phyloP scores from a whole-genome alignment of 768 basidiomycete species.

The Tricholoma bakamatsutake region DNA sequence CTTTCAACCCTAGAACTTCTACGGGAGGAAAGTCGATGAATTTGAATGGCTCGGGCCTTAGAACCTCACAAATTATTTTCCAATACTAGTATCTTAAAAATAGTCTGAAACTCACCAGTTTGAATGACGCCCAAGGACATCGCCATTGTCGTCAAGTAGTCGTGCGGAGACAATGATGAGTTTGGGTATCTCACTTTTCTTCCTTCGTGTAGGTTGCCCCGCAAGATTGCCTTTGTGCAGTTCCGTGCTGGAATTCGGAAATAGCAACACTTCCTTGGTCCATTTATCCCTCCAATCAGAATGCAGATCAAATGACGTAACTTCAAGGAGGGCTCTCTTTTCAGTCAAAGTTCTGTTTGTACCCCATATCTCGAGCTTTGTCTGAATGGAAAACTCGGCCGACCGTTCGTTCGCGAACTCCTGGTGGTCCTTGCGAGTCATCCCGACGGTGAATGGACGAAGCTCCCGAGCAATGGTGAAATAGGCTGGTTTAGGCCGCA shows the following conservation, averaged over 20 bases:
- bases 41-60: conserved; percentile 94
- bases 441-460: conserved; percentile 72
- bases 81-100: conserved; percentile 2
- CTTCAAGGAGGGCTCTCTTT: conserved; percentile 57
- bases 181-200: conserved; percentile 56
- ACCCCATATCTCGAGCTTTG: conserved; percentile 77
- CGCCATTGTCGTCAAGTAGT: conserved; percentile 48
- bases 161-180: conserved; percentile 69
- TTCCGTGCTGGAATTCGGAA: conserved; percentile 77
- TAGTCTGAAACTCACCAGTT: conserved; percentile 53
- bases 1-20: conserved; percentile 52
- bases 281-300: conserved; percentile 55
- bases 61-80: conserved; percentile 3
- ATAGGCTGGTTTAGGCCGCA: conserved; percentile 89
- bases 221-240: conserved; percentile 67
- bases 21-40: conserved; percentile 75
- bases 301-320: conserved; percentile 57
- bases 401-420: conserved; percentile 52
- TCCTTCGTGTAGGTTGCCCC: conserved; percentile 68
- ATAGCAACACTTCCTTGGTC: conserved; percentile 47
- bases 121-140: conserved; percentile 64
- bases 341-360: conserved; percentile 68
- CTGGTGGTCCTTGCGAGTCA: conserved; percentile 72
- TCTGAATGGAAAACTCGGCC: conserved; percentile 62
- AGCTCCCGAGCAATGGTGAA: conserved; percentile 85